Base-by-base conservation (phyloP, 805 yeast genomes). In the Kuraishia borneana region DNA sequence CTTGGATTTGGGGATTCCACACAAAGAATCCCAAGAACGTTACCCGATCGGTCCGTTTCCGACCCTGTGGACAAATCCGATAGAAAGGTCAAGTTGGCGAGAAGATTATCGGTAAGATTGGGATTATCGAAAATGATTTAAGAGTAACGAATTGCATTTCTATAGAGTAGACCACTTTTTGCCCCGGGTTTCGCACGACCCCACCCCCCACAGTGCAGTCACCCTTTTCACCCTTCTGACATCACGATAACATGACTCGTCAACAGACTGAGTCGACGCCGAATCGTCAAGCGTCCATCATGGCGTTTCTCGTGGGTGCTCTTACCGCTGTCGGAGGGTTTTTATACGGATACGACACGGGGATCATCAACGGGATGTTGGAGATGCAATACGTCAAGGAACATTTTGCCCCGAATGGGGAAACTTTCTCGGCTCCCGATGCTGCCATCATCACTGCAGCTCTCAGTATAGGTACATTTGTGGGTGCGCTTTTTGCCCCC, bases 291-390 rank as follows among this genome's bases (percentile, higher is more conserved):
- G 73, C 84, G 0, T 64, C 76, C 3, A 56, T 65, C 30, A 73
- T 78, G 67, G 84, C 94, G 3, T 53, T 82, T 22, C 58, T 70
- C 6, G 88, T 85, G 3, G 95, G 94, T 38, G 50, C 73, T 17
- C 76, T 84, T 39, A 89, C 92, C 8, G 94, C 95, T 10, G 70
- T 83, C n/a, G 95, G 95, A 19, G 96, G 95, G 0, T 82, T 85
- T 50, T 60, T 85, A 28, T 85, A 80, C 51, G 95, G 95, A 2
- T 87, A 83, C 50, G 95, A 85, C 53, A 85, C 96, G 0, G 95
- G 95, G 1, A 59, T 83, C 31, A 79, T 84, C 34, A 84, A 84
- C 50, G 84, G 83, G 40, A 60, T 85, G 5, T 50, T 80, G 35
- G 92, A 83, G 41, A 83, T 87, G 94, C 45, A 57, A 9, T 82